Evolutionary conservation across 2,329 filamentous ascomycete genomes (phyloP).

Genomic region (Curvularia sp.): DNA sequence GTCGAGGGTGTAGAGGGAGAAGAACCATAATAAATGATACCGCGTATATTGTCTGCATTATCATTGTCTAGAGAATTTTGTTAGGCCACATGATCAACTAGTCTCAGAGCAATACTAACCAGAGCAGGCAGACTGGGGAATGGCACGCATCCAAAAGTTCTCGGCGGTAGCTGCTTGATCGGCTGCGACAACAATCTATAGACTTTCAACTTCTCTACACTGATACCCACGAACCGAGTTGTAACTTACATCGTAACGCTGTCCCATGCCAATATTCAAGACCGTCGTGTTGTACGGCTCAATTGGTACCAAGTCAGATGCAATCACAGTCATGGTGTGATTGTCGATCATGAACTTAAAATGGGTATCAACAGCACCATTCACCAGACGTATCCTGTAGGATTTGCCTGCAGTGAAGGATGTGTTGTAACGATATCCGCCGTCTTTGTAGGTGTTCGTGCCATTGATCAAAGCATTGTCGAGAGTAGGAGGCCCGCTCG

Average conservation of each 20-base stretch:
- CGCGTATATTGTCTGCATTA: conserved; percentile 43
- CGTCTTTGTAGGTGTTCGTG: conserved; percentile 49
- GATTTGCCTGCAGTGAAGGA: conserved; percentile 50
- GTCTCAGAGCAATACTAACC: background rate
- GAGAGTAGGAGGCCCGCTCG: conserved; percentile 43
- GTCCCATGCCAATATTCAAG: conserved; percentile 52
- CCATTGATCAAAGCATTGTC: conserved; percentile 57
- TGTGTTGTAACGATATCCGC: conserved; percentile 44
- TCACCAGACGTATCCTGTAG: conserved; percentile 54
- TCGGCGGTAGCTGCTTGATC: conserved; percentile 35
- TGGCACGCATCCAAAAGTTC: conserved; percentile 49
- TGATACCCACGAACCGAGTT: background rate
- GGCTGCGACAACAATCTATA: conserved; percentile 40
- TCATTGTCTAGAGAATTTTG: conserved; percentile 25
- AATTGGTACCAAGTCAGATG: conserved; percentile 53
- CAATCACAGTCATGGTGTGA: conserved; percentile 54
- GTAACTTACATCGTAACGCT: conserved; percentile 45
- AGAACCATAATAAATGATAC: conserved; percentile 50
- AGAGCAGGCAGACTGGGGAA: conserved; percentile 51
- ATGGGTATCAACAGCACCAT: conserved; percentile 51
- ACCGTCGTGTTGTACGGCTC: conserved; percentile 51
- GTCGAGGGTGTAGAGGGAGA: conserved; percentile 41
- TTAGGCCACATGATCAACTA: background rate
- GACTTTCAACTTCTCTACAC: background rate
- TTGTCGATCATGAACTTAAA: conserved; percentile 55